Conservation (phyloP, 1,139 yeast species). For the Geotrichum macrosporum region DNA sequence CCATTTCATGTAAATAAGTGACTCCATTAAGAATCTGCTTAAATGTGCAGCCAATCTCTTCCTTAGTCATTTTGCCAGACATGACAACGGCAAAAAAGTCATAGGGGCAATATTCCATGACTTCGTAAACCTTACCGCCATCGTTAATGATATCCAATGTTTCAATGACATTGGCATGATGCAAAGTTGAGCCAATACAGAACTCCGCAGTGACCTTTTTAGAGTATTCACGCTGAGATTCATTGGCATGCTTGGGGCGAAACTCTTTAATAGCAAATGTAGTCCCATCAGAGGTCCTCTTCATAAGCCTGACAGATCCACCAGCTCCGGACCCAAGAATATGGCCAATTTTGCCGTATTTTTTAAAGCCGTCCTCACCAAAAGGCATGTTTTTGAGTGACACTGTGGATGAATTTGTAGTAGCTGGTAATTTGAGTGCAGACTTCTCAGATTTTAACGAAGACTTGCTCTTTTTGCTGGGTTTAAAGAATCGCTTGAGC, state of each 20-base stretch:
- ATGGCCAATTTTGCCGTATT: constrained; percentile 86
- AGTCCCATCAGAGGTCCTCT: constrained; percentile 72
- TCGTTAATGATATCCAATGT: constrained; percentile 90
- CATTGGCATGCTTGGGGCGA: constrained; percentile 78
- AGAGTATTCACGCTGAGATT: constrained; percentile 81
- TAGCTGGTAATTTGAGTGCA: constrained; percentile 23
- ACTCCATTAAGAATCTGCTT: constrained; percentile 85
- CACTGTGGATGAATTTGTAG: constrained; percentile 22
- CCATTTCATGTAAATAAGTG: constrained; percentile 73
- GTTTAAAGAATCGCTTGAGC: constrained; percentile 40
- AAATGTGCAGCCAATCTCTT: constrained; percentile 84
- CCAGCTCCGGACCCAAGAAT: constrained; percentile 97
- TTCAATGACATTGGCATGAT: constrained; percentile 90
- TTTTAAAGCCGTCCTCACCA: constrained; percentile 48
- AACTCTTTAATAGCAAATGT: constrained; percentile 97
- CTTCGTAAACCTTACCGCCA: constrained; percentile 80
- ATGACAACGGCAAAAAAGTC: constrained; percentile 96
- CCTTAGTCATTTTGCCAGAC: constrained; percentile 87
- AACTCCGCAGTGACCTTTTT: constrained; percentile 96
- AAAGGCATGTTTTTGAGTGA: constrained; percentile 36
- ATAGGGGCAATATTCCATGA: constrained; percentile 96
- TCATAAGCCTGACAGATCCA: constrained; percentile 85
- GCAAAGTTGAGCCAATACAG: constrained; percentile 92
- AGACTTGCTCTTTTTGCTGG: constrained; percentile 17
- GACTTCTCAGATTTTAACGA: constrained; percentile 11